A percentile compares a stretch with the other conserved stretches of the same genome.
phyloP scores from a whole-genome alignment of 805 yeast genomes.

The Candida argentea region DNA sequence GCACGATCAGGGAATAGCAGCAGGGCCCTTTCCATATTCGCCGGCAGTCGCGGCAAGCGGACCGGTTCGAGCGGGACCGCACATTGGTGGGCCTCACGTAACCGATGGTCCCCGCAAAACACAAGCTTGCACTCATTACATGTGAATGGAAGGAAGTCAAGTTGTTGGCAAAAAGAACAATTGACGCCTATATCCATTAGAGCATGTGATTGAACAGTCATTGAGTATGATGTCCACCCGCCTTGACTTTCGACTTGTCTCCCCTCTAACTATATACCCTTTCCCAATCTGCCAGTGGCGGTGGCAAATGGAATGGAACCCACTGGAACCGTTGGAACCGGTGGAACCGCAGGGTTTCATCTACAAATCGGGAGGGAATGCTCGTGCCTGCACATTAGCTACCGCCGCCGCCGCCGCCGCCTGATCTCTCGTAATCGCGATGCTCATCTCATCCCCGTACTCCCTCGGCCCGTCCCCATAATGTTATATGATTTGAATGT shows the following conservation, averaged over 20 bases:
- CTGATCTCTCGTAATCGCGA: too few relatives aligned
- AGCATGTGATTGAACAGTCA: too few relatives aligned
- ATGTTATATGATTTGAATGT: constrained; percentile 53
- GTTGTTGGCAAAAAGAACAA: constrained; percentile 40
- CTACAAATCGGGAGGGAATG: background rate
- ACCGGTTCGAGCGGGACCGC: constrained; percentile 4
- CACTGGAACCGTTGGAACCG: background rate
- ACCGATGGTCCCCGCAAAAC: constrained; percentile 44
- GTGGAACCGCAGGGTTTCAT: background rate
- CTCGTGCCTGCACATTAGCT: too few relatives aligned
- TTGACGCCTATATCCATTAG: constrained; percentile 50
- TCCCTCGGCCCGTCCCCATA: background rate
- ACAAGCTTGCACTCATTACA: constrained; percentile 39
- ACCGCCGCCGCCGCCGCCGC: too few relatives aligned
- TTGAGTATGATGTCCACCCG: too few relatives aligned
- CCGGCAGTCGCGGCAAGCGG: constrained; percentile 4
- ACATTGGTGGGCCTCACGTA: constrained; percentile 23
- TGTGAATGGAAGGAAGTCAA: constrained; percentile 50
- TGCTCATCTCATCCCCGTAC: constrained; percentile 1
- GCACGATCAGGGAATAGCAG: constrained; percentile 43
- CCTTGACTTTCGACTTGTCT: too few relatives aligned
- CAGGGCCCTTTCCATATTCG: constrained; percentile 28
- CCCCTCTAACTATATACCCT: too few relatives aligned
- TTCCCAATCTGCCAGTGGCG: constrained; percentile 7
- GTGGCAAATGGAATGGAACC: constrained; percentile 5